Evolutionary conservation across 495 filamentous ascomycete species (phyloP).

Genomic region (Aspergillus steynii): DNA sequence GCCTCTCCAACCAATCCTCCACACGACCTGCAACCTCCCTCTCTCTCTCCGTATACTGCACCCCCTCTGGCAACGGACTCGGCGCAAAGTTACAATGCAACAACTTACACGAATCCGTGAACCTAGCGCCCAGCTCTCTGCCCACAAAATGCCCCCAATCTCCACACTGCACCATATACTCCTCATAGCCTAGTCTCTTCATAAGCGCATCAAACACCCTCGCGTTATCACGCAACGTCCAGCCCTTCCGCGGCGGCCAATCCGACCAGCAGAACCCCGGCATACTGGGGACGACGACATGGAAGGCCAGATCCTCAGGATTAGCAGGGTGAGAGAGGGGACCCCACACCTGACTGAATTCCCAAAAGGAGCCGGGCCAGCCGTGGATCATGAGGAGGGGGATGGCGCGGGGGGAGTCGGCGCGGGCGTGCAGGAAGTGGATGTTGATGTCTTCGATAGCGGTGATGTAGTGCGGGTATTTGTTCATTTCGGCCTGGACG

Average conservation of each 20-base stretch:
- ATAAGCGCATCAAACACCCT: conserved; percentile 8
- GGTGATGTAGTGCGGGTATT: conserved; percentile 16
- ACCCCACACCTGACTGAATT: conserved; percentile 19
- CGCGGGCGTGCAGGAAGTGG: conserved; percentile 24
- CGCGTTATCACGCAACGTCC: conserved; percentile 24
- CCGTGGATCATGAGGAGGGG: conserved; percentile 38
- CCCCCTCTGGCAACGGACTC: background rate
- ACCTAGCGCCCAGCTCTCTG: conserved; percentile 5
- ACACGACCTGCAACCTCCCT: conserved; percentile 1
- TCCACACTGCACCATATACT: conserved; percentile 29
- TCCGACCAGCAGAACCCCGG: conserved; percentile 30
- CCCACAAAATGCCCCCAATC: conserved; percentile 33
- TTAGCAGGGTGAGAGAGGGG: background rate
- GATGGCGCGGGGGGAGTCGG: conserved; percentile 22
- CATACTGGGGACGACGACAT: conserved; percentile 30
- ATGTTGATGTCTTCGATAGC: conserved; percentile 18
- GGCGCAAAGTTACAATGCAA: conserved; percentile 10
- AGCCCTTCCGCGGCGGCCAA: conserved; percentile 22
- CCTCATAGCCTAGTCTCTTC: conserved; percentile 24
- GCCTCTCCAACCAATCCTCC: conserved; percentile 10
- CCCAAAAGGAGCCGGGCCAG: conserved; percentile 42
- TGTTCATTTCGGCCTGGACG: conserved; percentile 4
- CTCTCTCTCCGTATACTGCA: conserved; percentile 8
- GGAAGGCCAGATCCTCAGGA: conserved; percentile 13
- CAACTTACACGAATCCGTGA: conserved; percentile 4